Evolutionary conservation across 1,139 yeast species (phyloP).

Genomic region (Candida pseudoviswanathii): DNA sequence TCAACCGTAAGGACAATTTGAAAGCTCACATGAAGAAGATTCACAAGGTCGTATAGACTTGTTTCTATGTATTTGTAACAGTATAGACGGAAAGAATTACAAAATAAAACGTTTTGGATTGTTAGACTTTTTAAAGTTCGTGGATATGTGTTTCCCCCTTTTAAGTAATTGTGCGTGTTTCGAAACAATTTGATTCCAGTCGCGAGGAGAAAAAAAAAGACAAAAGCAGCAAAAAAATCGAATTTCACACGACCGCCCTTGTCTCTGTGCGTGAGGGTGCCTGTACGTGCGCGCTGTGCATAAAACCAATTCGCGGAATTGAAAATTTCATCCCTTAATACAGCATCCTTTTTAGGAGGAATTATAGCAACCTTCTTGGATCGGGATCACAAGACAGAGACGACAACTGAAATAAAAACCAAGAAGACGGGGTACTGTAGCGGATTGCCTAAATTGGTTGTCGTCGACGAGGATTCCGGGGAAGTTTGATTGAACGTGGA

Average conservation of each 20-base stretch:
- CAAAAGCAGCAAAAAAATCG: background rate
- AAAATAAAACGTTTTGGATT: background rate
- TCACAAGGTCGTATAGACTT: conserved; percentile 31
- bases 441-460: background rate
- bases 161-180: background rate
- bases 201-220: background rate
- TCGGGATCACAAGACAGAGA: background rate
- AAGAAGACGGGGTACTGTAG: background rate
- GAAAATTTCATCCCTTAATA: conserved; percentile 2
- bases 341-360: no score
- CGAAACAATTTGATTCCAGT: background rate
- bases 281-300: no score
- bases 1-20: conserved; percentile 68
- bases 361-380: no score
- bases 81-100: background rate
- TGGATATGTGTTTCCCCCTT: background rate
- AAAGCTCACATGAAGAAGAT: conserved; percentile 71
- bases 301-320: background rate
- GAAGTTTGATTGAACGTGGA: background rate
- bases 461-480: background rate
- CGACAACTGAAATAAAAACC: background rate
- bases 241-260: background rate
- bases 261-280: no score
- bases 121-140: background rate
- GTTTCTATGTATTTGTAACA: background rate